Evolutionary conservation across 2,329 filamentous ascomycete genomes (phyloP).

Genomic region (Microsporum canis): DNA sequence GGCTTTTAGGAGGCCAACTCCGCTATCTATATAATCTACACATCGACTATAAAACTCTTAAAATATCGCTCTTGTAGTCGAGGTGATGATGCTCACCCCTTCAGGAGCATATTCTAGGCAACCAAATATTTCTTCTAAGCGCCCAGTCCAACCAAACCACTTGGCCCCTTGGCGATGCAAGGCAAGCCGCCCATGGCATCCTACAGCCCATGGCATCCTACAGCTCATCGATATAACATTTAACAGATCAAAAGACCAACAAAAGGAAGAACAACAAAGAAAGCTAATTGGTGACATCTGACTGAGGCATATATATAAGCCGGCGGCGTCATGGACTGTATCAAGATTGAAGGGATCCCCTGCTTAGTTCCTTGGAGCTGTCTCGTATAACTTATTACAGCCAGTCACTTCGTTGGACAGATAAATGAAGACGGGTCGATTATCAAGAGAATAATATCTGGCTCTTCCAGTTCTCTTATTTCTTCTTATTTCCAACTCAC

Average conservation of each 20-base stretch:
- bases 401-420: background rate
- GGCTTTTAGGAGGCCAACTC: no score
- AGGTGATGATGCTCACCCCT: no score
- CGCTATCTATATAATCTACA: no score
- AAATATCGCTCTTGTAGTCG: no score
- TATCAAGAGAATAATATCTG: background rate
- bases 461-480: background rate
- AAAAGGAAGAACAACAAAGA: slow-evolving; percentile 11
- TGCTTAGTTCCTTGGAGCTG: slow-evolving; percentile 1
- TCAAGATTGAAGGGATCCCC: background rate
- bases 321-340: background rate
- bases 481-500: background rate
- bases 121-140: background rate
- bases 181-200: background rate
- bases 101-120: no score
- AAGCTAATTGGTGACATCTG: background rate
- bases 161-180: background rate
- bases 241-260: background rate
- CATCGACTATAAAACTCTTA: no score
- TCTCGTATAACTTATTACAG: background rate
- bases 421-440: background rate
- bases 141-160: background rate
- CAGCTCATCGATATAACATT: background rate
- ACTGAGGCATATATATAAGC: background rate
- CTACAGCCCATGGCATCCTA: background rate